Conservation (phyloP, 1,284 basidiomycete species). For the Rhodotorula sp. region DNA sequence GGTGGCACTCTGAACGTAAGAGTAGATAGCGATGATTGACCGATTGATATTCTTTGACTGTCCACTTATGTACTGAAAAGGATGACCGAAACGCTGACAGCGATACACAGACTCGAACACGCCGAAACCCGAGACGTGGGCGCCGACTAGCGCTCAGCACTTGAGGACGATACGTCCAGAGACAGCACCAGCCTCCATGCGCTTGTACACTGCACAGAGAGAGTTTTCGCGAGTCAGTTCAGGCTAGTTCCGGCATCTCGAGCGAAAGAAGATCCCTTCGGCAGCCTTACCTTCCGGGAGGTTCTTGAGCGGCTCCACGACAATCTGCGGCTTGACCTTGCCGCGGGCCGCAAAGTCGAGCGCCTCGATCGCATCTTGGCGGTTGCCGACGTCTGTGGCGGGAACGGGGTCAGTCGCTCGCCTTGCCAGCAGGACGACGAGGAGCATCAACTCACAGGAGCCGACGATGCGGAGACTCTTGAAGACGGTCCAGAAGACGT, state of each 20-base stretch:
- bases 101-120: no score
- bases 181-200: conserved; percentile 60
- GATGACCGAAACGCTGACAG: no score
- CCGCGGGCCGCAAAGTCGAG: conserved; percentile 47
- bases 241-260: conserved; percentile 55
- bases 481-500: conserved; percentile 71
- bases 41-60: no score
- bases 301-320: conserved; percentile 47
- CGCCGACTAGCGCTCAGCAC: background rate
- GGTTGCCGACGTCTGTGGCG: conserved; percentile 48
- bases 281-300: conserved; percentile 11
- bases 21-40: no score
- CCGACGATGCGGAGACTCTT: conserved; percentile 53
- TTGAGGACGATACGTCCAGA: conserved; percentile 63
- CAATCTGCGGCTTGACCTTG: conserved; percentile 52
- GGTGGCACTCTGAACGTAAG: no score
- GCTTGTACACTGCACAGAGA: conserved; percentile 57
- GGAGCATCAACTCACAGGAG: background rate
- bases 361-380: conserved; percentile 46
- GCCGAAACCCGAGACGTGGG: background rate
- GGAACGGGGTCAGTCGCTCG: background rate
- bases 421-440: background rate
- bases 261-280: conserved; percentile 40
- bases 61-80: no score
- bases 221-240: background rate